Evolutionary conservation across 495 filamentous ascomycete species (phyloP).

Genomic region (Cercophora newfieldiana): DNA sequence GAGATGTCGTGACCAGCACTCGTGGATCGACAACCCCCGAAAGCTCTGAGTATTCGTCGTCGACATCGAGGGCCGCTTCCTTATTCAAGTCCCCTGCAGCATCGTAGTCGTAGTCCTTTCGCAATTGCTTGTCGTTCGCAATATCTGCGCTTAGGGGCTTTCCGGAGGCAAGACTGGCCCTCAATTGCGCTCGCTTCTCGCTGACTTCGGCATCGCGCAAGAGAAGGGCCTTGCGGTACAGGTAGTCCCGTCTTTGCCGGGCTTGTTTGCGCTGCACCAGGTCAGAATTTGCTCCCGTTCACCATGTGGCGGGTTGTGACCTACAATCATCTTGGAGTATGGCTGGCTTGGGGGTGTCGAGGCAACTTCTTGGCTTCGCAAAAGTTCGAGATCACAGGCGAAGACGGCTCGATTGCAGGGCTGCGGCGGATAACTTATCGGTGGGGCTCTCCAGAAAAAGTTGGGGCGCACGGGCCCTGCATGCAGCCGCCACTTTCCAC

Average conservation of each 20-base stretch:
- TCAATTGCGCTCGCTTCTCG: slow-evolving; percentile 84
- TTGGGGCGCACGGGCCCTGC: slow-evolving; percentile 18
- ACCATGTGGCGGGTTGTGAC: slow-evolving; percentile 9
- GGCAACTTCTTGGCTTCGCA: not conserved
- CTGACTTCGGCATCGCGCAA: slow-evolving; percentile 90
- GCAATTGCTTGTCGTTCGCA: slow-evolving; percentile 82
- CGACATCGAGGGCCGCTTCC: slow-evolving; percentile 73
- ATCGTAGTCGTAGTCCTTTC: slow-evolving; percentile 92
- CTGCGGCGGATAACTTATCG: slow-evolving; percentile 4
- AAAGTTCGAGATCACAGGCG: not conserved
- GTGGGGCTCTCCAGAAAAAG: slow-evolving; percentile 20
- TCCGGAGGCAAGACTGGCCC: slow-evolving; percentile 73
- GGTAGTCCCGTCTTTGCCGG: slow-evolving; percentile 87
- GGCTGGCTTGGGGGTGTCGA: not conserved
- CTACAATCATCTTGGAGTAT: slow-evolving; percentile 37
- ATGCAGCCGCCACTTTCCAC: slow-evolving; percentile 28
- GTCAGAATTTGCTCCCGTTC: slow-evolving; percentile 22
- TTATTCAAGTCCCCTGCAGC: slow-evolving; percentile 65
- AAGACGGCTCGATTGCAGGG: slow-evolving; percentile 3
- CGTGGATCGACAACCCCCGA: slow-evolving; percentile 35
- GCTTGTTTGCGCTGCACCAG: slow-evolving; percentile 63
- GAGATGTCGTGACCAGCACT: slow-evolving; percentile 85
- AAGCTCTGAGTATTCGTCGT: slow-evolving; percentile 67
- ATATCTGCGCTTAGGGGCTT: slow-evolving; percentile 85
- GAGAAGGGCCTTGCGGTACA: slow-evolving; percentile 69